These are phyloP conservation scores for Pestalotiopsis sp. DNA, from an alignment of 2,329 filamentous ascomycete species.

Conservation along the genomic window DNA sequence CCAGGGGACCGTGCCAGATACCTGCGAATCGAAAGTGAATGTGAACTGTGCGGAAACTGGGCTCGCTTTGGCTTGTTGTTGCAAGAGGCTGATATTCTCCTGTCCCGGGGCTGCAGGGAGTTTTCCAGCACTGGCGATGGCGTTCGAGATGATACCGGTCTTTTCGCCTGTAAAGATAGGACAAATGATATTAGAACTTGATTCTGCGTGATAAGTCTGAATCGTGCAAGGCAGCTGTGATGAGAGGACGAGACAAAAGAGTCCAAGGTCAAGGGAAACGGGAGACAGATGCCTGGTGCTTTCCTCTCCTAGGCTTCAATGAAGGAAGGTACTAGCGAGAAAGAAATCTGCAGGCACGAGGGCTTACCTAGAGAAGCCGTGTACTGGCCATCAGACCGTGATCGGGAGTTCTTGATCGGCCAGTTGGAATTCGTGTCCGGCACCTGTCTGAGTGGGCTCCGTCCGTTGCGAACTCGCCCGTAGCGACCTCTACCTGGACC, in stretches of 20 bases:
- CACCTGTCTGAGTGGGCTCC: slow-evolving; percentile 62
- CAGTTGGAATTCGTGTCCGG: slow-evolving; percentile 59
- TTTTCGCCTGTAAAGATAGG: slow-evolving; percentile 41
- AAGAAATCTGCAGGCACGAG: neutral
- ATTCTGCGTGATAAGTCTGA: neutral
- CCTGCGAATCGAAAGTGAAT: slow-evolving; percentile 91
- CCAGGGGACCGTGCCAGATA: slow-evolving; percentile 76
- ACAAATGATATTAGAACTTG: neutral
- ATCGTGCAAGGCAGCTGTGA: neutral
- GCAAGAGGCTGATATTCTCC: slow-evolving; percentile 77
- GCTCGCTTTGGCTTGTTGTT: slow-evolving; percentile 66
- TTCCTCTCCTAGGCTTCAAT: neutral
- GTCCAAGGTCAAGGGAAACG: neutral
- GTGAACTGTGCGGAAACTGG: slow-evolving; percentile 83
- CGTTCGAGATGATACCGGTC: slow-evolving; percentile 82
- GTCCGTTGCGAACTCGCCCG: slow-evolving; percentile 63
- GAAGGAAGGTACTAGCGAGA: neutral
- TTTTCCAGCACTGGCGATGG: slow-evolving; percentile 85
- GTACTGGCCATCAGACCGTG: slow-evolving; percentile 42
- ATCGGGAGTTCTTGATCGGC: slow-evolving; percentile 48
- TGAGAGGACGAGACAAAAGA: neutral
- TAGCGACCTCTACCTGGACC: slow-evolving; percentile 83
- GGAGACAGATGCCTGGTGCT: neutral
- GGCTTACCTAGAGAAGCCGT: slow-evolving; percentile 45
- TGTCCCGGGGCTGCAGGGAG: slow-evolving; percentile 64